These are phyloP conservation scores for Populus hybrid DNA, from an alignment of 441 rosid species.

Conservation along the genomic window DNA sequence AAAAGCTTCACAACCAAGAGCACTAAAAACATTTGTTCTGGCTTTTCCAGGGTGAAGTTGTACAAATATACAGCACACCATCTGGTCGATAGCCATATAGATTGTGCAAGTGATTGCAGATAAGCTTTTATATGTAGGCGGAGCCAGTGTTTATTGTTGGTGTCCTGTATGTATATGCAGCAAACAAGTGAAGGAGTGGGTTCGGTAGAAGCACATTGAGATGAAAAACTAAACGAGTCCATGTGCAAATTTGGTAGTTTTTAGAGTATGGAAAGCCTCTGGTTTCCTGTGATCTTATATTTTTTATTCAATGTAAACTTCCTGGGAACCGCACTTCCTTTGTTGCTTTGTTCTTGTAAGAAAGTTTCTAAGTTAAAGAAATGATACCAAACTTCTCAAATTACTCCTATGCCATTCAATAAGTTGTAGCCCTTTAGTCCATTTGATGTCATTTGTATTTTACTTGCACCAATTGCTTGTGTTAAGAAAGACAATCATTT, in stretches of 20 bases:
- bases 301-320: conserved; percentile 14
- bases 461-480: neutral
- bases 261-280: conserved; percentile 38
- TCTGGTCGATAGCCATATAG: conserved; percentile 24
- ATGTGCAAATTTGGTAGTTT: conserved; percentile 37
- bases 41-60: conserved; percentile 75
- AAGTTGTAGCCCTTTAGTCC: neutral
- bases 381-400: neutral
- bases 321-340: conserved; percentile 31
- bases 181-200: neutral
- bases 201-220: conserved; percentile 48
- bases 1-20: conserved; percentile 16
- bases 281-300: conserved; percentile 30
- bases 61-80: conserved; percentile 66
- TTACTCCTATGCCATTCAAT: neutral
- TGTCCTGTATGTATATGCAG: conserved; percentile 6
- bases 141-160: conserved; percentile 5
- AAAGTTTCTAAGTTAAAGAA: conserved; percentile 16
- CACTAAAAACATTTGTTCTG: conserved; percentile 24
- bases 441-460: neutral
- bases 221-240: conserved; percentile 42
- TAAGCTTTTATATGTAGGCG: conserved; percentile 22
- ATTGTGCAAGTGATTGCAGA: conserved; percentile 30
- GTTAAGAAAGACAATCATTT: neutral
- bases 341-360: conserved; percentile 31